Conservation (phyloP, 1,139 yeast genomes). For the Candida albicans region DNA sequence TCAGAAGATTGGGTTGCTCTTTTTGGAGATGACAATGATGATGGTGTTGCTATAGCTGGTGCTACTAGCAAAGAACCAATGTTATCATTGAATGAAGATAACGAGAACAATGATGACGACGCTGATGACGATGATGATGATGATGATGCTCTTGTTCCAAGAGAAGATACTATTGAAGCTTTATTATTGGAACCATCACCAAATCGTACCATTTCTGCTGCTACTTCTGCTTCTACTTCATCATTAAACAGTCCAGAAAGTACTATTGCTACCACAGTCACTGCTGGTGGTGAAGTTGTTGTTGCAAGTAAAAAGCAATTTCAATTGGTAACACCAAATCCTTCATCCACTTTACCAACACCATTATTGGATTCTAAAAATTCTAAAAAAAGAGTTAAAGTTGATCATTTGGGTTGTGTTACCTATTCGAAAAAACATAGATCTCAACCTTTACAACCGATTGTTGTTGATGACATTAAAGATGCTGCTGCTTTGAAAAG, state of each 20-base stretch:
- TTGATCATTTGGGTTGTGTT: conserved; percentile 64
- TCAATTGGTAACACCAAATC: conserved; percentile 36
- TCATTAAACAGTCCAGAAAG: conserved; percentile 4
- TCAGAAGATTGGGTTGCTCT: conserved; percentile 65
- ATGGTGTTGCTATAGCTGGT: background rate
- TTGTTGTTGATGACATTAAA: conserved; percentile 46
- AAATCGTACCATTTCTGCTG: conserved; percentile 15
- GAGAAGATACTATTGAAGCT: conserved; percentile 23
- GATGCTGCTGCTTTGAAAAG: conserved; percentile 79
- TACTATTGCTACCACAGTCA: conserved; percentile 11
- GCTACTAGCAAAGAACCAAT: conserved; percentile 9
- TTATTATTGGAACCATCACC: conserved; percentile 14
- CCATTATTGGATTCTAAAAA: conserved; percentile 26
- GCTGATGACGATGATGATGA: conserved; percentile 10
- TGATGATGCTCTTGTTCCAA: conserved; percentile 18
- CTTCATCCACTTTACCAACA: conserved; percentile 35
- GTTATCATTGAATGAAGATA: conserved; percentile 11
- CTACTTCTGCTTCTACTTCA: conserved; percentile 11
- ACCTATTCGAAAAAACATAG: conserved; percentile 66
- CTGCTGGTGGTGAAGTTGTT: conserved; percentile 22
- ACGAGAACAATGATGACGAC: conserved; percentile 9
- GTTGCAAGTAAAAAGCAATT: conserved; percentile 9
- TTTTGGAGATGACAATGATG: conserved; percentile 38
- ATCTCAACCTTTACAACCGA: conserved; percentile 63
- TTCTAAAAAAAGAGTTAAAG: conserved; percentile 24